Evolutionary conservation across 768 basidiomycete genomes (phyloP), one percentile per base, ranked within the genome.

Genomic region (Cystofilobasidium bisporidii): DNA sequence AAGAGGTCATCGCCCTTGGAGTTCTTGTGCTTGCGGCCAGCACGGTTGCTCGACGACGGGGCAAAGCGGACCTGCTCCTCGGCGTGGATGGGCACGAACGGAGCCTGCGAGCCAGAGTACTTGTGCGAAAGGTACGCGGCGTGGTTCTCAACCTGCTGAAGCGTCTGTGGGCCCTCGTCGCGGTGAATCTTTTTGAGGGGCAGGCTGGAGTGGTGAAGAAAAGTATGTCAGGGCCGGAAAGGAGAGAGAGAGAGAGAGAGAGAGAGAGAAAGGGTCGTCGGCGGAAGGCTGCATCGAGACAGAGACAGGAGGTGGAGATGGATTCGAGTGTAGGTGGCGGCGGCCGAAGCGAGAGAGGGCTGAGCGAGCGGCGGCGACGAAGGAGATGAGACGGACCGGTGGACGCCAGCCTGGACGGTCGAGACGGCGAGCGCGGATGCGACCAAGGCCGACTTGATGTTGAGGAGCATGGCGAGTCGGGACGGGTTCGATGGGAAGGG

Each of bases 101-200:
- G 67, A 70, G 77, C 78, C 73, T 82, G 81, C 36, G 75, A 77
- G 63, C 80, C 83, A 62, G 89, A 85, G 82, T 98, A 96, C 82
- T 99, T 98, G 82, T 91, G 84, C n/a, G 87, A 86, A 66, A 98
- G 87, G 76, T 89, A 91, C 26, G 87, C 87, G 55, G 76, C 75
- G 55, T 84, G 83, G 79, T 90, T 87, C 60, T 74, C 72, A 24
- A 75, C 72, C 15, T 73, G 69, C 32, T 71, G 72, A 41, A 61
- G 48, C 36, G 71, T 65, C 58, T 89, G 80, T 30, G 81, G 75
- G 28, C 20, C 43, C 14, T 69, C 68, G 26, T 69, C 64, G 30
- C 67, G 61, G 22, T 87, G 82, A 1, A 94, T 75, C 80, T 96
- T 96, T 79, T 91, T 84, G 36, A 97, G 85, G 78, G 91, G 92